phyloP scores from a whole-genome alignment of 1,284 basidiomycete species.

The Microbotryum lychnidis-dioicae region DNA sequence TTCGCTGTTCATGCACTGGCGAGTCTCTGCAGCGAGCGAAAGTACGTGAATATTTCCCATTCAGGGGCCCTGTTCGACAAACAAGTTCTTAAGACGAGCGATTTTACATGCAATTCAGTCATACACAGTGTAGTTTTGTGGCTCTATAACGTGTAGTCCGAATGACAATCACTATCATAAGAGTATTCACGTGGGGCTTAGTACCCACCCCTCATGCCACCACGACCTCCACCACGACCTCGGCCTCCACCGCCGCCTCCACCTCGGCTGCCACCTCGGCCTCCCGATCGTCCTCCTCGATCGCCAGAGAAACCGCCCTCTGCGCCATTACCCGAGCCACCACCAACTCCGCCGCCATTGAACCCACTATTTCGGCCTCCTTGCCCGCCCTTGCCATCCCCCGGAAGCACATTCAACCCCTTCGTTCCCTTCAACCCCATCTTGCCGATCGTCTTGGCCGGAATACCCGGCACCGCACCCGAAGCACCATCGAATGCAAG shows the following conservation, averaged over 20 bases:
- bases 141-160: too few relatives aligned
- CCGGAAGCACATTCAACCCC: slow-evolving; percentile 43
- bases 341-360: slow-evolving; percentile 12
- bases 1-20: too few relatives aligned
- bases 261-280: slow-evolving; percentile 1
- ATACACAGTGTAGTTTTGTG: too few relatives aligned
- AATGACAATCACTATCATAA: too few relatives aligned
- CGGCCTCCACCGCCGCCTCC: slow-evolving; percentile 3
- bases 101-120: too few relatives aligned
- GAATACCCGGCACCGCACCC: slow-evolving; percentile 13
- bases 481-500: slow-evolving; percentile 7
- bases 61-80: too few relatives aligned
- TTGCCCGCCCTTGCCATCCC: slow-evolving; percentile 3
- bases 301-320: slow-evolving; percentile 46
- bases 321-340: slow-evolving; percentile 35
- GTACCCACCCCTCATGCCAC: neutral
- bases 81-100: too few relatives aligned
- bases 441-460: slow-evolving; percentile 47
- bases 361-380: slow-evolving; percentile 5
- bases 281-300: slow-evolving; percentile 57
- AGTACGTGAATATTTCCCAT: too few relatives aligned
- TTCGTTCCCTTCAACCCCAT: slow-evolving; percentile 53
- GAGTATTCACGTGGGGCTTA: slow-evolving; percentile 34
- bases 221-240: neutral
- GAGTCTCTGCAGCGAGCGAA: too few relatives aligned